Percentiles rank a stretch among this genome's conserved stretches.
Conservation (phyloP, 306 rosid genomes). For the Lathyrus tuberosus region DNA sequence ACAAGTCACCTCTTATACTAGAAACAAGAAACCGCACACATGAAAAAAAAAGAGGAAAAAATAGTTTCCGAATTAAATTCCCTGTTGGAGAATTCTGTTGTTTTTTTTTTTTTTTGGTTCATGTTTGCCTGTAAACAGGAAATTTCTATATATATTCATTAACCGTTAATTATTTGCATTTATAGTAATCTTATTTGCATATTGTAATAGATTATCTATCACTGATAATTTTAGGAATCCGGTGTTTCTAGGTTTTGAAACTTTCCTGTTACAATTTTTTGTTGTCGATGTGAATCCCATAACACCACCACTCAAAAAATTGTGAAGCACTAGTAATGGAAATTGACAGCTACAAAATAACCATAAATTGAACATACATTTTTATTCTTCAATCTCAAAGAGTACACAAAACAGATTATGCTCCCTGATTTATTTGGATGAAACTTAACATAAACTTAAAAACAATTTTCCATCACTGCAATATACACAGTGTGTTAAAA, state of each 20-base stretch:
- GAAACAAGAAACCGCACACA: too few species aligned
- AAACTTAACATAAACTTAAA: slow-evolving; percentile 2
- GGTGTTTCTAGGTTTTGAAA: too few species aligned
- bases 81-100: too few species aligned
- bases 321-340: not conserved
- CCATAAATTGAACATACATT: slow-evolving; percentile 7
- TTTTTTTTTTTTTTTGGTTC: too few species aligned
- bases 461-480: slow-evolving; percentile 7
- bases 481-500: not conserved
- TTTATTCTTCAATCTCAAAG: not conserved
- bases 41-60: too few species aligned
- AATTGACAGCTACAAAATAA: not conserved
- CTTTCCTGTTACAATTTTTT: not conserved
- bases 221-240: too few species aligned
- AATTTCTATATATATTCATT: not conserved
- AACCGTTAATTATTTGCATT: not conserved
- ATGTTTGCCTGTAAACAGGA: not conserved
- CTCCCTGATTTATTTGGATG: slow-evolving; percentile 8
- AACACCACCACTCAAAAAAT: not conserved
- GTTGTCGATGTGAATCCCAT: not conserved
- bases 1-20: too few species aligned
- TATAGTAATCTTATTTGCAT: too few species aligned
- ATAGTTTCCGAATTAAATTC: too few species aligned
- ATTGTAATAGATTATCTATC: too few species aligned
- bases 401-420: not conserved